A percentile compares a stretch with the other conserved stretches of the same genome.
Conservation (phyloP, 139 green algal genomes). For the Monoraphidium neglectum region DNA sequence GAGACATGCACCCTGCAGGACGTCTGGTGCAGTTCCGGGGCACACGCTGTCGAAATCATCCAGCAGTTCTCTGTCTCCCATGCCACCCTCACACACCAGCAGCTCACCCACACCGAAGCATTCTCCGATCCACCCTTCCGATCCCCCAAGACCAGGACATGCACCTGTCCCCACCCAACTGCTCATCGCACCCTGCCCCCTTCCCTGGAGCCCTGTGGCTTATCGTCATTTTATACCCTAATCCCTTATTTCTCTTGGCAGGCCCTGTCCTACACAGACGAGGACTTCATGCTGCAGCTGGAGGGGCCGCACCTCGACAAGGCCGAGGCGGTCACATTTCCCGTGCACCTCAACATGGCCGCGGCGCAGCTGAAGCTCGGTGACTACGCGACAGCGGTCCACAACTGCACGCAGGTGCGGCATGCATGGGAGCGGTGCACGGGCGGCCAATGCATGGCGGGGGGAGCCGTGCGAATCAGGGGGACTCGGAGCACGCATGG, state of each 20-base stretch:
- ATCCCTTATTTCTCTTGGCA: conserved; percentile 29
- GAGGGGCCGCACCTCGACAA: conserved; percentile 64
- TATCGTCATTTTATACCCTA: background rate
- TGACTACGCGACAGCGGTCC: conserved; percentile 56
- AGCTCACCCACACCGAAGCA: no score
- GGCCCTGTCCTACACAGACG: conserved; percentile 76
- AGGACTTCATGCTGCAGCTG: conserved; percentile 86
- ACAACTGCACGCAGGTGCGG: conserved; percentile 56
- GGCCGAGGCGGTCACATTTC: conserved; percentile 51
- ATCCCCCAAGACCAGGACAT: no score
- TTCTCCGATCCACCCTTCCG: no score
- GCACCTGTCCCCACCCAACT: no score
- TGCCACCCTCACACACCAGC: no score
- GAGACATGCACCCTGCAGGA: no score
- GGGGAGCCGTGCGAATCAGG: no score
- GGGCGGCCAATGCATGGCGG: no score
- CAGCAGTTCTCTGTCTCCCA: no score
- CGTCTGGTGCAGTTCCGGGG: no score
- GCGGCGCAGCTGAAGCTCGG: conserved; percentile 63
- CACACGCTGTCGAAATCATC: no score
- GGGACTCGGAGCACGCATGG: no score
- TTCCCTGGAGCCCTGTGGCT: background rate
- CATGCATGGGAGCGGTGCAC: background rate
- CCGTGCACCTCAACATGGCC: conserved; percentile 69
- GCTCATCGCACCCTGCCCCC: background rate